Evolutionary conservation across 2,329 filamentous ascomycete genomes (phyloP), one percentile per base, ranked within the genome.

Genomic region (Cercospora sojina): DNA sequence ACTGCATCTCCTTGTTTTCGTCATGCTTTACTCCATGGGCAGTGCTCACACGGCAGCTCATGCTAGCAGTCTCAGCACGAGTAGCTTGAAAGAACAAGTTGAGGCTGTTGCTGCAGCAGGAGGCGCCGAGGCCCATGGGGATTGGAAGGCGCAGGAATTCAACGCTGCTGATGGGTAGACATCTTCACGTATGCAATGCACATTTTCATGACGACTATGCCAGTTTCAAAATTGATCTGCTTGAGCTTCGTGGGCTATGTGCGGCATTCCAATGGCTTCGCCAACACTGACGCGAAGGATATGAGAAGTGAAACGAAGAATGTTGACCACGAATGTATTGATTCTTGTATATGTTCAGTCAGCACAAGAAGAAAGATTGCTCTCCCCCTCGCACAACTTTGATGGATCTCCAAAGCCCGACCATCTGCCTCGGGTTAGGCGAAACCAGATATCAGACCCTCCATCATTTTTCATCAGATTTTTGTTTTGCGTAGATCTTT

Each of bases 1-100:
- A 35, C 83, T 99, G 71, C 95, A 99, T 81, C 75, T 97, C 53
- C 81, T 99, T 57, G 89, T 98, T 2, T 95, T 99, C 75, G 83
- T 90, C 72, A 90, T 92, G 79, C 82, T 98, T 68, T 98, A 94
- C 80, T 93, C 89, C 87, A 88, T 93, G 75, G 91, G 91, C 66
- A 86, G 87, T 3, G 82, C 83, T 31, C 87, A 92, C 73, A 84
- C 88, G 35, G 88, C 89, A 75, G 81, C 84, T 72, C 86, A 90
- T 74, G 84, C 85, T 56, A 85, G 83, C 71, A 82, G 84, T 69
- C 79, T 89, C 61, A 84, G 86, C 57, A 83, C 84, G 65, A 69
- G 67, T 47, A 64, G 62, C 13, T 32, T 67, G 51, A 63, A 63
- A 16, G 57, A 64, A 47, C 62, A 67, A 27, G 65, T 59, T 1